A percentile compares a stretch with the other conserved stretches of the same genome.
These are phyloP conservation scores for Biscogniauxia sp. DNA, from an alignment of 2,329 filamentous ascomycete species.

Conservation along the genomic window DNA sequence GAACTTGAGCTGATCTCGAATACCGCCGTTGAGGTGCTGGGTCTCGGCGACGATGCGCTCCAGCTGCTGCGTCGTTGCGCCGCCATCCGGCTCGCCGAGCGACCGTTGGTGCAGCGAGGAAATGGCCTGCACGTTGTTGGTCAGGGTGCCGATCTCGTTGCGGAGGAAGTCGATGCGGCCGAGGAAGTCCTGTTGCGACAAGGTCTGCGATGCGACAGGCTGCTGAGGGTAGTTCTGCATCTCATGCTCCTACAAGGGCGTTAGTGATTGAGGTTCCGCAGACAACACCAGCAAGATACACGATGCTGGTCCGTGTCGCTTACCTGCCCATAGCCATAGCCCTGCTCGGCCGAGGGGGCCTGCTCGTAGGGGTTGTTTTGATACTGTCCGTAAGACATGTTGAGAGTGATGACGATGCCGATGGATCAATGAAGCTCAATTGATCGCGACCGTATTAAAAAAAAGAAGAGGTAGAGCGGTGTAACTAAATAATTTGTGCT, in stretches of 20 bases:
- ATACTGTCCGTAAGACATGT: conserved; percentile 63
- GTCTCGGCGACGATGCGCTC: conserved; percentile 69
- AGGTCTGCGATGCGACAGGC: conserved; percentile 32
- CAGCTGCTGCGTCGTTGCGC: conserved; percentile 52
- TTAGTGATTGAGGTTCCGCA: background rate
- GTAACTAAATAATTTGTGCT: background rate
- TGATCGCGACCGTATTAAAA: background rate
- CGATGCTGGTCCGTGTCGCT: conserved; percentile 20
- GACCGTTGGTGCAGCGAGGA: conserved; percentile 69
- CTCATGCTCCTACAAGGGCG: conserved; percentile 42
- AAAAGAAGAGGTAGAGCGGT: background rate
- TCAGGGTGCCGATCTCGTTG: conserved; percentile 64
- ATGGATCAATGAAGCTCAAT: conserved; percentile 2
- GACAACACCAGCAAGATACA: no score
- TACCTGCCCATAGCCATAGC: conserved; percentile 44
- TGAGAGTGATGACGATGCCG: conserved; percentile 13
- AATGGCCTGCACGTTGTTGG: conserved; percentile 65
- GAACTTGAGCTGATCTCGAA: conserved; percentile 76
- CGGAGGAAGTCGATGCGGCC: conserved; percentile 64
- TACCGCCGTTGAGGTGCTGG: conserved; percentile 69
- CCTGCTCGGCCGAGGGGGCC: conserved; percentile 46
- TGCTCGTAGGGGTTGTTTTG: conserved; percentile 64
- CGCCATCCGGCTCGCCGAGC: conserved; percentile 62
- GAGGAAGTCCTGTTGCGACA: conserved; percentile 68
- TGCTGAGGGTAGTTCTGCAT: conserved; percentile 48